Evolutionary conservation across 2,329 filamentous ascomycete genomes (phyloP).

Genomic region (Talaromyces atroroseus): DNA sequence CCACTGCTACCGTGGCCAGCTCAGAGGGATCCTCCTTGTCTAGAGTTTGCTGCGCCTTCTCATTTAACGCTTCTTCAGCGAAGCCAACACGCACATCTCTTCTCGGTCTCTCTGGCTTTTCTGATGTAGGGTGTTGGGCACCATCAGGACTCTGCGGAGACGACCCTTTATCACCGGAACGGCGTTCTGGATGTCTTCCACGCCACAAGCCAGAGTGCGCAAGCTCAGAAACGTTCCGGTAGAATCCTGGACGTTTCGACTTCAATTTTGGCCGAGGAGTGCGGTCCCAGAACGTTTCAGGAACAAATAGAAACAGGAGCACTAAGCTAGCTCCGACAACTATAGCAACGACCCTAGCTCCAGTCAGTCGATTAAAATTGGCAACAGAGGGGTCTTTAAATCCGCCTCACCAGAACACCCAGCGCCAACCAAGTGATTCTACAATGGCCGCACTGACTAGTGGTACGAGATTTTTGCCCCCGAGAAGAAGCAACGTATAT

Average conservation of each 20-base stretch:
- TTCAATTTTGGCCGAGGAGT: constrained; percentile 55
- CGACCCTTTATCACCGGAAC: constrained; percentile 10
- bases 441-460: constrained; percentile 83
- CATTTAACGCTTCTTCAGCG: constrained; percentile 31
- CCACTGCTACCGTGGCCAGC: not conserved
- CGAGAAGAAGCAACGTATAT: constrained; percentile 81
- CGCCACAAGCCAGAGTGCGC: constrained; percentile 28
- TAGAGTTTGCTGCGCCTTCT: constrained; percentile 15
- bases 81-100: constrained; percentile 55
- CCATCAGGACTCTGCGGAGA: constrained; percentile 10
- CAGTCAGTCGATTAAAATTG: constrained; percentile 19
- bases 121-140: constrained; percentile 9
- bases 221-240: constrained; percentile 34
- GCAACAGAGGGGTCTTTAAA: not conserved
- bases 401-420: constrained; percentile 71
- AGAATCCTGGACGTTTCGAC: constrained; percentile 31
- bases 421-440: constrained; percentile 71
- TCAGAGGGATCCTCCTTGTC: not conserved
- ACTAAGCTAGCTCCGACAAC: constrained; percentile 65
- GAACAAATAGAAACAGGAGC: constrained; percentile 82
- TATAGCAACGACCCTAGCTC: constrained; percentile 68
- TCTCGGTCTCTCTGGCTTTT: constrained; percentile 18
- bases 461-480: constrained; percentile 86
- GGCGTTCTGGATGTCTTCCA: constrained; percentile 26
- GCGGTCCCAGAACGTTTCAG: constrained; percentile 93